These are phyloP conservation scores for Neckera pumila DNA, from an alignment of 225 moss, liverwort and hornwort genomes.

Conservation along the genomic window DNA sequence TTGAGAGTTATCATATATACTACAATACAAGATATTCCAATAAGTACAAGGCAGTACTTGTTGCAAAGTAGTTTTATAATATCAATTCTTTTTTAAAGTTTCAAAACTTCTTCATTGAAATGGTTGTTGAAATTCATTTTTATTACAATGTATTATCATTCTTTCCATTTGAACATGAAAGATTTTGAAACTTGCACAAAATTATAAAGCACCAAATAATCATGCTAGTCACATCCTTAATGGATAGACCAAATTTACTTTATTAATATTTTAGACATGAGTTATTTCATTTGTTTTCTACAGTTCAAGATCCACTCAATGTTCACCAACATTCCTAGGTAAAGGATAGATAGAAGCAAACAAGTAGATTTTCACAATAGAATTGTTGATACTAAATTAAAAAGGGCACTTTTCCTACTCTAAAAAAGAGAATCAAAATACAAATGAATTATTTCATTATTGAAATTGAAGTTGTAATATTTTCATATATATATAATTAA, in stretches of 20 bases:
- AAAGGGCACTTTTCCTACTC: too few species aligned
- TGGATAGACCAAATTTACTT: background rate
- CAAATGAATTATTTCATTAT: too few species aligned
- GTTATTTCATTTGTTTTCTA: background rate
- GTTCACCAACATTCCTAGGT: too few species aligned
- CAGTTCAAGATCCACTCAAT: background rate
- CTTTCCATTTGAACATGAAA: fast-evolving
- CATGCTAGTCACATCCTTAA: background rate
- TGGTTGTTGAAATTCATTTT: background rate
- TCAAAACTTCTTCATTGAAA: background rate
- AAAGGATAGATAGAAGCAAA: too few species aligned
- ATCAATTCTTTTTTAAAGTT: background rate
- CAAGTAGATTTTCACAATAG: too few species aligned
- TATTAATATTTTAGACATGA: background rate
- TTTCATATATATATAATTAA: too few species aligned
- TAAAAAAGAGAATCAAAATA: too few species aligned
- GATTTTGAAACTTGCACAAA: background rate
- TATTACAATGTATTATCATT: background rate
- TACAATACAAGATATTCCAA: background rate
- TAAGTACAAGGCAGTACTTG: too few species aligned
- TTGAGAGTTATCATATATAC: too few species aligned
- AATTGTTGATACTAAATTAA: too few species aligned
- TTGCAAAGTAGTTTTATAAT: background rate
- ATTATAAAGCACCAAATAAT: background rate
- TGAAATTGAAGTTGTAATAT: too few species aligned